These are phyloP conservation scores for Talinum fruticosum DNA, from an alignment of 148 eudicot species.

Conservation along the genomic window DNA sequence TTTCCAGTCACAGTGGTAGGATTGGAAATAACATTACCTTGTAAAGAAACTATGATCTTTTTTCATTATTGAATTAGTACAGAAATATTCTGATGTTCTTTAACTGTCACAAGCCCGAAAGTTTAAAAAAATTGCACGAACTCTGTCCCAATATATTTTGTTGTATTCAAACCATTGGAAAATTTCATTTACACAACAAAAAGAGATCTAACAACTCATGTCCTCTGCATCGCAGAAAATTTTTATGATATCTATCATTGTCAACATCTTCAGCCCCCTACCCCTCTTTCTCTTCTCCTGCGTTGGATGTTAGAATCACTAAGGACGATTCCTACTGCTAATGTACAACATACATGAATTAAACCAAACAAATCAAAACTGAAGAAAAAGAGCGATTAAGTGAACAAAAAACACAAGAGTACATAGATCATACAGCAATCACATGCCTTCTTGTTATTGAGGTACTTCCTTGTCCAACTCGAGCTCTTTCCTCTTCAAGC, in stretches of 20 bases:
- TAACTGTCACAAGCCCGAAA: background rate
- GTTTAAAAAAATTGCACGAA: background rate
- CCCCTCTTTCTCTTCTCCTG: background rate
- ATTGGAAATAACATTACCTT: no score
- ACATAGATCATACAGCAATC: background rate
- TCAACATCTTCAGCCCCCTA: background rate
- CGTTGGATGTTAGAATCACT: constrained; percentile 6
- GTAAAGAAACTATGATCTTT: no score
- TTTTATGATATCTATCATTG: background rate
- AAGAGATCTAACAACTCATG: background rate
- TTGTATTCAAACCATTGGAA: background rate
- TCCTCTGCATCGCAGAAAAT: background rate
- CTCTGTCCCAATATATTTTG: background rate
- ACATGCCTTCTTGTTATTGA: background rate
- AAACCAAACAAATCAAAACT: background rate
- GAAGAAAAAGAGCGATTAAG: constrained; percentile 3
- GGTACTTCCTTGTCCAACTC: constrained; percentile 16
- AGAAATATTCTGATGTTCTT: background rate
- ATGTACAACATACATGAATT: constrained; percentile 29
- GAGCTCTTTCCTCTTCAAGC: constrained; percentile 26
- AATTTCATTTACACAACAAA: background rate
- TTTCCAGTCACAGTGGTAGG: no score
- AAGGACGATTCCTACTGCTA: constrained; percentile 15
- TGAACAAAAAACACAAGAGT: background rate
- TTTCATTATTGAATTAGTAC: no score